Conservation (phyloP, 345 rosid species). For the Hypericum androsaemum region DNA sequence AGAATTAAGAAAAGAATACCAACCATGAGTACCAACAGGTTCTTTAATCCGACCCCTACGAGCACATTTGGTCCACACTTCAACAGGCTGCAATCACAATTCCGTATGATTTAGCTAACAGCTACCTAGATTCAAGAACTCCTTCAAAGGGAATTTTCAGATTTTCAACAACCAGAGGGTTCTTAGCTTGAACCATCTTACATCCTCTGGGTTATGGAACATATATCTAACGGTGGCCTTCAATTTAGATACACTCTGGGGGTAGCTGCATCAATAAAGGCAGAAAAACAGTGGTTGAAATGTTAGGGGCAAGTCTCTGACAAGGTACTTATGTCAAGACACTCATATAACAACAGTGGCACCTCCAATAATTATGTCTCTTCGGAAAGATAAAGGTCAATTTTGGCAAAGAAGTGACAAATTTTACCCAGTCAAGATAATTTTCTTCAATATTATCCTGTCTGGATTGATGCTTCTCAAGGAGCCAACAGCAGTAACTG, state of each 20-base stretch:
- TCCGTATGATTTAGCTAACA: constrained; percentile 8
- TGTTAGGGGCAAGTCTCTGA: too few species aligned
- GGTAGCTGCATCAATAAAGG: constrained; percentile 51
- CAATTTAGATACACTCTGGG: constrained; percentile 77
- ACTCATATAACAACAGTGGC: too few species aligned
- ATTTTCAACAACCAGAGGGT: neutral
- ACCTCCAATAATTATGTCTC: too few species aligned
- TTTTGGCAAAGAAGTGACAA: neutral
- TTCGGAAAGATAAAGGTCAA: neutral
- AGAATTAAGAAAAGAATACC: constrained; percentile 5
- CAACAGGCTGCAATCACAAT: constrained; percentile 60
- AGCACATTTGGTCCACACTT: constrained; percentile 78
- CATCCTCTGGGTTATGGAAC: constrained; percentile 95
- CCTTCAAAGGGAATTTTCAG: neutral
- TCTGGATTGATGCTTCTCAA: constrained; percentile 74
- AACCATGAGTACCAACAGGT: constrained; percentile 93
- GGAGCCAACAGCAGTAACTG: constrained; percentile 83
- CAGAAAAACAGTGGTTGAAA: too few species aligned
- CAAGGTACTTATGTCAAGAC: too few species aligned
- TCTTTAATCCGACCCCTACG: constrained; percentile 87
- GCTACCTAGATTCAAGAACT: neutral
- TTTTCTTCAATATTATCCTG: constrained; percentile 73
- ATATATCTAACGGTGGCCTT: constrained; percentile 78
- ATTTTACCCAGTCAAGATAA: constrained; percentile 80
- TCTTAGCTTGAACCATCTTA: constrained; percentile 88